Percentiles rank a stretch among this genome's conserved stretches.
Evolutionary conservation across 768 basidiomycete species (phyloP).

Genomic region (Plicaturopsis crispa): DNA sequence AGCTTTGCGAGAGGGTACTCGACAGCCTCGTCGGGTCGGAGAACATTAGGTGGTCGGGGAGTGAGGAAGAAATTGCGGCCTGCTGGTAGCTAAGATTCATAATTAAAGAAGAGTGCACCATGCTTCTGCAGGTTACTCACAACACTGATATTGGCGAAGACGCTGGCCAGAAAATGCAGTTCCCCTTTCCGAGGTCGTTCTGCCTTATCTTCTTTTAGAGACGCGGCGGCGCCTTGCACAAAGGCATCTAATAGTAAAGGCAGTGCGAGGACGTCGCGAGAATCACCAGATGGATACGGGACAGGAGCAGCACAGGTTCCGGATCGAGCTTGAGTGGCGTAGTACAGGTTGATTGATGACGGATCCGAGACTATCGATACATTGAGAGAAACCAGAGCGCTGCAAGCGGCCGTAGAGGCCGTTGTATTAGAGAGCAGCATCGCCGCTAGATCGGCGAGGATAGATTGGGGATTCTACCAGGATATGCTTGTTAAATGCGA

Average conservation of each 20-base stretch:
- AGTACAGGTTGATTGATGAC: constrained; percentile 47
- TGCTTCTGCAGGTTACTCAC: constrained; percentile 36
- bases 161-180: constrained; percentile 87
- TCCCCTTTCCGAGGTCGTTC: constrained; percentile 62
- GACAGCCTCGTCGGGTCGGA: constrained; percentile 32
- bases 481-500: constrained; percentile 8
- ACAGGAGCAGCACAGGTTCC: constrained; percentile 72
- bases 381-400: constrained; percentile 53
- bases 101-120: background rate
- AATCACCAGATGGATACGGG: constrained; percentile 54
- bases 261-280: constrained; percentile 53
- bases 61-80: constrained; percentile 80
- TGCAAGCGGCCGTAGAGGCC: constrained; percentile 60
- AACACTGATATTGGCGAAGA: constrained; percentile 85
- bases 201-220: constrained; percentile 38
- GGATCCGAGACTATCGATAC: constrained; percentile 52
- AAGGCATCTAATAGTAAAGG: constrained; percentile 89
- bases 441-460: constrained; percentile 89
- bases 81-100: constrained; percentile 47
- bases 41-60: constrained; percentile 46
- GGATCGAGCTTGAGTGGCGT: constrained; percentile 71
- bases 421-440: constrained; percentile 97
- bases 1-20: constrained; percentile 84
- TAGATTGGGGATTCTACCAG: constrained; percentile 76
- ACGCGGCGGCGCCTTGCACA: constrained; percentile 57